Base-by-base conservation (phyloP, 768 basidiomycete species). In the Mycena alexandri region DNA sequence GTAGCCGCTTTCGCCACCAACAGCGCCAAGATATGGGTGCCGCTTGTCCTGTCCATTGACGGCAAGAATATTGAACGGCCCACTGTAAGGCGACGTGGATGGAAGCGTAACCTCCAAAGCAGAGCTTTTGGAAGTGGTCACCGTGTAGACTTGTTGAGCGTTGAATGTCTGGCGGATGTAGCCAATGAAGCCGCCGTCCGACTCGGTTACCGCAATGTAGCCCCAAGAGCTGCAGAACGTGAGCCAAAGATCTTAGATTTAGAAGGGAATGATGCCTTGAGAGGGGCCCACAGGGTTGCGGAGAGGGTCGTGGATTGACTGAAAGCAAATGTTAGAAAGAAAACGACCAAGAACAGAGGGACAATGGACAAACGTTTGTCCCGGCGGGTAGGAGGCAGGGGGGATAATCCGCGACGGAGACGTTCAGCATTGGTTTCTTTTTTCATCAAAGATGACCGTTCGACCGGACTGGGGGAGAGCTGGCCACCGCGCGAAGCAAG, bases 1-100 rank as follows among this genome's bases (percentile, higher is more conserved):
- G 19, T 44, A 62, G 13, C 42, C 60, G 9, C 25, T 24, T 17
- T 54, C 29, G 21, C 61, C 66, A 7, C 54, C 66, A 13, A 63
- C 66, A 21, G 66, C 66, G 12, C 66, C 66, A 9, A 67, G 21
- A 42, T 57, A 62, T 19, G 54, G 60, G 24, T 67, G 55, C 41
- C 3, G 3, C 5, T 19, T 13, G 48, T 67, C 61, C 17, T 41
- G 55, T 16, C 55, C 60, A 16, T 67, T 58, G 21, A 36, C 5
- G 21, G 48, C 41, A 13, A 43, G 36, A n/a, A 63, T 57, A 14
- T 67, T 54, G 47, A 57, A 55, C 10, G 47, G 29, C 29, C 34
- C 53, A 6, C 5, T 14, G 60, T 51, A 67, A 19, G 60, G 58
- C 25, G 52, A 61, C 38, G 36, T 19, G 14, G 54, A 61, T 16